Evolutionary conservation across 2,329 filamentous ascomycete genomes (phyloP).

Genomic region (Zelopaecilomyces penicillatus): DNA sequence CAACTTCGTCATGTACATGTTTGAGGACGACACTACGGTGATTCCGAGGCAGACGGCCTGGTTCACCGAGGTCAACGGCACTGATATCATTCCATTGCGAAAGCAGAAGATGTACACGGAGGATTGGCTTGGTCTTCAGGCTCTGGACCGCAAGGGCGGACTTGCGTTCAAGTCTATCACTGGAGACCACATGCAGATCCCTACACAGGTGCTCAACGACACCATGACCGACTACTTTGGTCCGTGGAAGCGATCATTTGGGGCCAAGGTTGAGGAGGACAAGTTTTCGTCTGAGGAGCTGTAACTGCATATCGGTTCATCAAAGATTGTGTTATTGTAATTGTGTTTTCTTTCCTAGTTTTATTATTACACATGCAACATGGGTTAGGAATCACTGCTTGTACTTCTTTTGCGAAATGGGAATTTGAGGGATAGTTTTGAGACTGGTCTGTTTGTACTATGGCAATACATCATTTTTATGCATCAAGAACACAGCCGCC

Average conservation of each 20-base stretch:
- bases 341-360: too few species aligned
- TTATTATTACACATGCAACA: too few species aligned
- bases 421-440: too few species aligned
- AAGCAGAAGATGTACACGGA: slow-evolving; percentile 70
- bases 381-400: too few species aligned
- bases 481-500: too few species aligned
- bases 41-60: slow-evolving; percentile 85
- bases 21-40: slow-evolving; percentile 76
- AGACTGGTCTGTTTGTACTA: neutral
- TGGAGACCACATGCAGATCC: slow-evolving; percentile 78
- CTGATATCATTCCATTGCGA: slow-evolving; percentile 57
- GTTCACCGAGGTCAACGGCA: slow-evolving; percentile 80
- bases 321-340: too few species aligned
- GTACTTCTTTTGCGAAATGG: too few species aligned
- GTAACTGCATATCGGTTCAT: slow-evolving; percentile 14
- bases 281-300: slow-evolving; percentile 23
- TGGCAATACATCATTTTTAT: slow-evolving; percentile 7
- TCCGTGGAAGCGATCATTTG: slow-evolving; percentile 33
- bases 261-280: slow-evolving; percentile 15
- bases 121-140: slow-evolving; percentile 85
- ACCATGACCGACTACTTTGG: slow-evolving; percentile 63
- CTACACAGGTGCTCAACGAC: slow-evolving; percentile 54
- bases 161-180: slow-evolving; percentile 65
- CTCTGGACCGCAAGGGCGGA: slow-evolving; percentile 69
- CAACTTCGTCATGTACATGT: slow-evolving; percentile 83